Evolutionary conservation across 495 filamentous ascomycete genomes (phyloP).

Genomic region (Saxispiralis lemnorum): DNA sequence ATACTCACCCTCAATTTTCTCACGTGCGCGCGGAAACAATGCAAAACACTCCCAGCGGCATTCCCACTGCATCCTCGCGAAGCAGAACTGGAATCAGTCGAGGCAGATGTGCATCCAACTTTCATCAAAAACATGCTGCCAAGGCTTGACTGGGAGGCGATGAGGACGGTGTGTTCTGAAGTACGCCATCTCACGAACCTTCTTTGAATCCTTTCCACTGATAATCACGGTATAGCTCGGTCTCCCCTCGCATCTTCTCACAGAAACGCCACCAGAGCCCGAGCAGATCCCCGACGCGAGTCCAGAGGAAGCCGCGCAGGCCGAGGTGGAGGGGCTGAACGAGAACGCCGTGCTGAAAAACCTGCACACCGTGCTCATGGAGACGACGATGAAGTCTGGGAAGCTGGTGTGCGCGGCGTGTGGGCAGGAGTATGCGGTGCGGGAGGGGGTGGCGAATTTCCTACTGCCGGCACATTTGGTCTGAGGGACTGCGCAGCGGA

Average conservation of each 20-base stretch:
- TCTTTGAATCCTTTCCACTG: conserved; percentile 3
- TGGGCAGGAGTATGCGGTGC: conserved; percentile 78
- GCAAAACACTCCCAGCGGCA: conserved; percentile 56
- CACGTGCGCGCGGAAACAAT: conserved; percentile 84
- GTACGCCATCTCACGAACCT: conserved; percentile 29
- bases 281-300: too few species aligned
- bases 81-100: conserved; percentile 69
- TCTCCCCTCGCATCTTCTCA: conserved; percentile 47
- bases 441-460: conserved; percentile 93
- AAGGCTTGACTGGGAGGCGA: conserved; percentile 71
- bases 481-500: too few species aligned
- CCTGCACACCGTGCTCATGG: conserved; percentile 65
- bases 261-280: too few species aligned
- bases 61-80: conserved; percentile 86
- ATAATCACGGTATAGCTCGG: conserved; percentile 40
- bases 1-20: conserved; percentile 92
- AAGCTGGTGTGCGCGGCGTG: conserved; percentile 82
- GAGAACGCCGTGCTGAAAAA: conserved; percentile 47
- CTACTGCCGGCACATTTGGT: conserved; percentile 41
- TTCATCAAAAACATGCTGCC: conserved; percentile 71
- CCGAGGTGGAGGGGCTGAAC: conserved; percentile 23
- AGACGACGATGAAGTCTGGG: conserved; percentile 76
- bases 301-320: conserved; percentile 21
- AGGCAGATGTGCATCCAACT: conserved; percentile 57
- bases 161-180: conserved; percentile 59